Base-by-base conservation (phyloP, 768 basidiomycete species). In the Dentipellis fragilis region DNA sequence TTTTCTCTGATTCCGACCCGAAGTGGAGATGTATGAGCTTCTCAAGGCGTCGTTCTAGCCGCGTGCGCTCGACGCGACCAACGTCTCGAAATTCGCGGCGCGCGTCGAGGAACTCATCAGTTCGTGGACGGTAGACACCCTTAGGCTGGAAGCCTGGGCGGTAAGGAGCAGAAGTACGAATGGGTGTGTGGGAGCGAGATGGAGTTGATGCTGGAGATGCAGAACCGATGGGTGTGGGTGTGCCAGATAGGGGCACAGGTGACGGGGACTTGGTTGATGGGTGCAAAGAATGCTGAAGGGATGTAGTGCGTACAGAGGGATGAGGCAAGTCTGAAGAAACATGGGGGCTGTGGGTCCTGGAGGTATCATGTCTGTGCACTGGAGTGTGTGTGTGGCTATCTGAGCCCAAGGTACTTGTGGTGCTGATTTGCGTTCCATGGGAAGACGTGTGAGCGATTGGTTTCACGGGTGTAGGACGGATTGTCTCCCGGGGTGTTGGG, bases 81-180 rank as follows among this genome's bases (percentile, higher is more conserved):
- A 68, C 69, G 49, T 77, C 76, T 10, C 73, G 69, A 40, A 56
- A 67, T 29, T 56, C 58, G 17, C 65, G 70, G 23, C 76, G 73
- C 10, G 74, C 60, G 3, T 77, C 76, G 4, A 84, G 55, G 63
- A 92, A 97, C 54, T 91, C 88, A 54, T 90, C 92, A 7, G 93
- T 96, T 38, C 87, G 80, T 5, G 78, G 83, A 11, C 84, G 73
- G 66, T 81, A 85, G 4, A 93, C 81, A 4, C 94, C 94, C 63
- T 79, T 87, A 5, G 95, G 95, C 67, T 99, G 95, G 66, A 97
- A 99, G 1, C 93, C 92, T 2, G 90, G 84, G 48, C 86, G 83
- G 66, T 98, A 98, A 1, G 85, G 87, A 0, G 85, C 81, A 4
- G 57, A 47, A 3, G 63, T 55, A 35, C 64, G 69, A 7, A 54